Evolutionary conservation across 345 rosid species (phyloP), one percentile per base, ranked within the genome.

Genomic region (Linum trigynum): DNA sequence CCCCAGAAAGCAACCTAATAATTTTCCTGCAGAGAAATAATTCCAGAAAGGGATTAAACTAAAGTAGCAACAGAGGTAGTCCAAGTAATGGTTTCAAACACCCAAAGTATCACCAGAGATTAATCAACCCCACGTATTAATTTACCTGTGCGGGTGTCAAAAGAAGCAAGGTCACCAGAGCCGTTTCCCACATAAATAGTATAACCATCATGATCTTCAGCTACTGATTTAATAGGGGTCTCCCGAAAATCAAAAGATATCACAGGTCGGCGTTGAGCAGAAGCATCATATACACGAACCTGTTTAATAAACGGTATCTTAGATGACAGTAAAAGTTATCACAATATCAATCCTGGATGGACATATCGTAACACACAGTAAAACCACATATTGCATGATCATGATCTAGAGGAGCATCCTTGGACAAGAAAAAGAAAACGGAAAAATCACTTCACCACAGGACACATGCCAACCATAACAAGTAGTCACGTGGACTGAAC

Each of bases 231-330:
- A 61, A 94, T 88, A 16, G 95, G 77, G 1, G 90, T 80, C 74
- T 90, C 89, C 64, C 71, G 84, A 76, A 85, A 94, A 82, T 94
- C 97, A 77, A 94, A 84, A n/a, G 95, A 83, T 45, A 88, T 69
- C 68, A 94, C 88, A 15, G 97, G 95, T 80, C 95, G 86, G 55
- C 96, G 83, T 73, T 90, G 99, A 66, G 96, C 82, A 73, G 97
- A 88, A 69, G 76, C 77, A 74, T 94, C 99, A 78, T 90, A 94
- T 10, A 92, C 84, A 75, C 84, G 92, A 42, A 94, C 88, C 96
- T 90, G 71, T 71, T 67, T 55, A 32, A 63, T 64, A 62, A 67
- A 64, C 67, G 45, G 1, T 8, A 41, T 4, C 5, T 41, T 41
- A 41, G 45, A 41, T 41, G 45, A 41, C 45, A 41, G 9, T 8